Evolutionary conservation across 257 asterid species (phyloP), one percentile per base, ranked within the genome.

Genomic region (Solanum ossicruentum): DNA sequence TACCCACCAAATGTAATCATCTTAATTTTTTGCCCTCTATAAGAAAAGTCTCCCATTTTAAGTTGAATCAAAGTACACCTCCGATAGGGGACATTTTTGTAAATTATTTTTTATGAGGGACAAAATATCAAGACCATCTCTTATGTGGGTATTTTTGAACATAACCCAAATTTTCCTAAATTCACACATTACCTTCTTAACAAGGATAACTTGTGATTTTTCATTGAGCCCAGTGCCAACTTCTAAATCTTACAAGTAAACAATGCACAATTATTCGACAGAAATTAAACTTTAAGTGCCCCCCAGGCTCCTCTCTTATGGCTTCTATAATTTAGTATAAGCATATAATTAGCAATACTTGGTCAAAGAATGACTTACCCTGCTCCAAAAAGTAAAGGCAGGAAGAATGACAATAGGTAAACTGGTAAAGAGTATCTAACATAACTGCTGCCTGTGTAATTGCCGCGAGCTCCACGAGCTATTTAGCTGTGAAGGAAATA

Each of bases 381-480:
- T 21, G 82, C 82, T 26, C 82, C 82, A 77, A 77, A 77, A 77
- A 51, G 61, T 77, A 21, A 21, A 7, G 43, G 60, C 81, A 49
- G 43, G 60, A 75, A 21, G 61, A 49, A 51, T 84, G 16, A 84
- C 56, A 45, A 56, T 26, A 36, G 41, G 41, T 5, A 36, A 36
- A 36, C 0, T 3, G 41, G 41, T 36, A 36, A 36, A 49, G 54
- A 20, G 39, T 65, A 81, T 11, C 87, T 85, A 89, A 84, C 91
- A 89, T 21, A 87, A 70, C 20, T 91, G 91, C 77, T 90, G 93
- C 91, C 84, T 88, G 75, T 96, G 97, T 49, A 97, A 85, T 87
- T 92, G 98, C 82, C 98, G 87, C 7, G 98, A 95, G 85, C 98
- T 95, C 99, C 99, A 95, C 0, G 98, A 90, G 51, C 89, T 84